Evolutionary conservation across 2,329 filamentous ascomycete species (phyloP).

Genomic region (Parastagonospora nodorum): DNA sequence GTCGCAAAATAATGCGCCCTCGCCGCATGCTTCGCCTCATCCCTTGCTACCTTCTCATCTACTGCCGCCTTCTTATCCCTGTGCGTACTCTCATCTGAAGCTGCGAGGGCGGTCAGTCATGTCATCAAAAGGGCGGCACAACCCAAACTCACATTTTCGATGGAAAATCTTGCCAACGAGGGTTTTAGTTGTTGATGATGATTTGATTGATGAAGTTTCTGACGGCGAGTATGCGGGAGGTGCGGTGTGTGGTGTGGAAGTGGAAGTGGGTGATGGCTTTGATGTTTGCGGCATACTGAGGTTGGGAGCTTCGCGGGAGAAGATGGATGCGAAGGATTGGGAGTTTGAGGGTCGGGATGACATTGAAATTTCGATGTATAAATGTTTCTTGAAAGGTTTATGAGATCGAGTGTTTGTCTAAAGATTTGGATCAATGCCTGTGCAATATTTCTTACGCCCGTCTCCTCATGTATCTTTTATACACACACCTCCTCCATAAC

Average conservation of each 20-base stretch:
- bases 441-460: not conserved
- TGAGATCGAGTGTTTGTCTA: not conserved
- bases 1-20: constrained; percentile 1
- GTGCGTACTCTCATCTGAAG: not conserved
- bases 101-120: not conserved
- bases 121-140: too few relatives aligned
- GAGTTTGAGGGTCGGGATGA: too few relatives aligned
- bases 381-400: not conserved
- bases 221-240: too few relatives aligned
- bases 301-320: too few relatives aligned
- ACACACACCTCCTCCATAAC: not conserved
- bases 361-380: not conserved
- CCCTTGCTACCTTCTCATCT: constrained; percentile 4
- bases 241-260: too few relatives aligned
- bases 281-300: too few relatives aligned
- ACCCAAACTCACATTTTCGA: not conserved
- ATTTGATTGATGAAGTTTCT: too few relatives aligned
- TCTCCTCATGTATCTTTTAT: not conserved
- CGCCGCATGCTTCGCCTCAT: constrained; percentile 8
- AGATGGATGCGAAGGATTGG: too few relatives aligned
- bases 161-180: not conserved
- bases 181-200: not conserved
- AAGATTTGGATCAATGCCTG: not conserved
- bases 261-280: too few relatives aligned
- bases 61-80: constrained; percentile 5